Base-by-base conservation (phyloP, 2,329 filamentous ascomycete genomes). In the Pestalotiopsis sp. region DNA sequence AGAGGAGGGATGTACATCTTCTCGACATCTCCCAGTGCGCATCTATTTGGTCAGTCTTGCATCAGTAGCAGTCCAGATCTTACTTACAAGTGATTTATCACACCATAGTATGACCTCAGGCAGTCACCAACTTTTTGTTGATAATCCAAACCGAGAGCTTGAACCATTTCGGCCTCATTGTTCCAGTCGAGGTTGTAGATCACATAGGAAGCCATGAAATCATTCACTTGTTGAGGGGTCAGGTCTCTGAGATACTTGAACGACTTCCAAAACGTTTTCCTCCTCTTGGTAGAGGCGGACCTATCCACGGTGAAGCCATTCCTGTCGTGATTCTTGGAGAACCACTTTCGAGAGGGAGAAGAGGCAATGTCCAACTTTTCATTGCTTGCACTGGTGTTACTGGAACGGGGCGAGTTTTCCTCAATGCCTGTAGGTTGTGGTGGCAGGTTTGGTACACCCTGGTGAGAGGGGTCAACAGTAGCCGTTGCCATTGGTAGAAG, bases 1-100 rank as follows among this genome's bases (percentile, higher is more conserved):
- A 84, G 80, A 2, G 85, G 85, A 13, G 85, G 85, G 67, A 87
- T 87, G 74, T 87, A 87, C 85, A 87, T 87, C 77, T 87, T 87
- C 73, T 87, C 85, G n/a, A 87, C 85, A 58, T 86, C 84, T 41
- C 85, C 85, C 12, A 87, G 80, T 31, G 85, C 85, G 74, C 85
- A 70, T 31, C 69, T 70, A 31, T 4, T 27, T 4, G 2, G 27
- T 66, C 17, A 66, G 64, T 66, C n/a, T 27, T 13, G 57, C 9
- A 6, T n/a, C 17, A 65, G 38, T 23, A 4, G 3, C 3, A 12
- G 9, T 23, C 7, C 38, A 20, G 11, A 49, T 64, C 11, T 27
- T 23, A 67, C 69, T 65, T 14, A 87, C 12, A 87, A 81, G 68
- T 87, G 85, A 73, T 87, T 87, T 39, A 87, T 77, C 14, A 87